Evolutionary conservation across 345 rosid species (phyloP).

Genomic region (Pugionium cornutum): DNA sequence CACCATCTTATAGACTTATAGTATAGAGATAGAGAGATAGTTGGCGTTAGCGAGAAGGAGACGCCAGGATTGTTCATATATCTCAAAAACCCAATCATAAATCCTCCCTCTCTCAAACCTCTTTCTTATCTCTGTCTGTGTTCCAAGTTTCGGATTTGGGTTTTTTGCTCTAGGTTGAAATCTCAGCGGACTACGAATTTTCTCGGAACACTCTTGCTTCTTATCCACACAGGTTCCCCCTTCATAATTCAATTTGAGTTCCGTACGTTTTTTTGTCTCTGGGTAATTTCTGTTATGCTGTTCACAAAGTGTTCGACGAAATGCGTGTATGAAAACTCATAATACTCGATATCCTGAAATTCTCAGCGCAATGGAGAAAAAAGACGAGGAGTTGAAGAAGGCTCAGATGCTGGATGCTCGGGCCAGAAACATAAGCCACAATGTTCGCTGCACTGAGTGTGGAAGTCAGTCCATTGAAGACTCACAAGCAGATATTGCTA

Average conservation of each 20-base stretch:
- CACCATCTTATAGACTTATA: slow-evolving; percentile 5
- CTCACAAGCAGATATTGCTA: slow-evolving; percentile 94
- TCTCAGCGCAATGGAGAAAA: slow-evolving; percentile 54
- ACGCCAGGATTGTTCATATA: slow-evolving; percentile 35
- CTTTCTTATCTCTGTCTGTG: slow-evolving; percentile 26
- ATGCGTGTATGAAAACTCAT: slow-evolving; percentile 37
- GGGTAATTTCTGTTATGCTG: background rate
- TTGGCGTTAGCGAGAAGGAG: slow-evolving; percentile 43
- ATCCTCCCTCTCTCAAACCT: slow-evolving; percentile 13
- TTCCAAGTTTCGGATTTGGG: slow-evolving; percentile 18
- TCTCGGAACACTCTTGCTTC: background rate
- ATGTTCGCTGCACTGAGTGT: slow-evolving; percentile 94
- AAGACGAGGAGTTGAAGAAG: slow-evolving; percentile 63
- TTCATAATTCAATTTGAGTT: background rate
- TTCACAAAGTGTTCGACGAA: slow-evolving; percentile 46
- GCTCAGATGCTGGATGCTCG: slow-evolving; percentile 70
- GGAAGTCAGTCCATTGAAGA: slow-evolving; percentile 99
- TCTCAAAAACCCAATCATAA: slow-evolving; percentile 19
- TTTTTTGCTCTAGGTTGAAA: slow-evolving; percentile 14
- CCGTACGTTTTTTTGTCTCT: background rate
- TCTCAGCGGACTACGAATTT: background rate
- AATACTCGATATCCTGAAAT: background rate
- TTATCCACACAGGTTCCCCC: slow-evolving; percentile 21
- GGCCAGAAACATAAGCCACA: slow-evolving; percentile 91
- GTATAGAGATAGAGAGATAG: slow-evolving; percentile 11